Conservation (phyloP, 345 rosid species). For the Luvunga scandens region DNA sequence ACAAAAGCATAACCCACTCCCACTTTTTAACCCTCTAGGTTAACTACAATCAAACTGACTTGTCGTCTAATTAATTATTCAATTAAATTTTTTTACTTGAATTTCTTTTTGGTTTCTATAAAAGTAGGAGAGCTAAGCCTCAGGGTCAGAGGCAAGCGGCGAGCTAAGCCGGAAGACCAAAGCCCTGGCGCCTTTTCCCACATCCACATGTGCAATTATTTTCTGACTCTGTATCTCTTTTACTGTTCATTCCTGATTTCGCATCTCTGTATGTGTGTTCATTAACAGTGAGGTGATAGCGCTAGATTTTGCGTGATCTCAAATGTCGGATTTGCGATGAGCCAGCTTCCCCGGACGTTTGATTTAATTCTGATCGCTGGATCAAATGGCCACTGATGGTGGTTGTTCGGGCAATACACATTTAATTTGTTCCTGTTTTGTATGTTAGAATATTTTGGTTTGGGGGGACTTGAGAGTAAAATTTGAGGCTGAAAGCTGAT, state of each 20-base stretch:
- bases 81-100: neutral
- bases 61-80: neutral
- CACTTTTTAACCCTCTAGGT: neutral
- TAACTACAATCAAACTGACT: slow-evolving; percentile 15
- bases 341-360: neutral
- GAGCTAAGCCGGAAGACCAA: slow-evolving; percentile 2
- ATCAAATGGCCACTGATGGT: slow-evolving; percentile 4
- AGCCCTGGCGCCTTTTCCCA: slow-evolving; percentile 14
- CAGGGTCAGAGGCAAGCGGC: no score
- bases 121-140: slow-evolving; percentile 11
- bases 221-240: neutral
- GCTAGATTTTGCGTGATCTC: slow-evolving; percentile 13
- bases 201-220: slow-evolving; percentile 1
- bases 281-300: neutral
- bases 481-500: slow-evolving; percentile 4
- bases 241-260: slow-evolving; percentile 11
- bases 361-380: slow-evolving; percentile 29
- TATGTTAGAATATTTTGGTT: neutral
- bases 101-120: neutral
- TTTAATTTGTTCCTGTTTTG: neutral
- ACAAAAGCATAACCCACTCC: neutral
- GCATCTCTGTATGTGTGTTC: neutral
- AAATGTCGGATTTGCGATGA: slow-evolving; percentile 7
- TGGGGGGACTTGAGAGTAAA: neutral
- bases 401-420: slow-evolving; percentile 4